Evolutionary conservation across 2,329 filamentous ascomycete genomes (phyloP).

Genomic region (Elsinoe arachidis): DNA sequence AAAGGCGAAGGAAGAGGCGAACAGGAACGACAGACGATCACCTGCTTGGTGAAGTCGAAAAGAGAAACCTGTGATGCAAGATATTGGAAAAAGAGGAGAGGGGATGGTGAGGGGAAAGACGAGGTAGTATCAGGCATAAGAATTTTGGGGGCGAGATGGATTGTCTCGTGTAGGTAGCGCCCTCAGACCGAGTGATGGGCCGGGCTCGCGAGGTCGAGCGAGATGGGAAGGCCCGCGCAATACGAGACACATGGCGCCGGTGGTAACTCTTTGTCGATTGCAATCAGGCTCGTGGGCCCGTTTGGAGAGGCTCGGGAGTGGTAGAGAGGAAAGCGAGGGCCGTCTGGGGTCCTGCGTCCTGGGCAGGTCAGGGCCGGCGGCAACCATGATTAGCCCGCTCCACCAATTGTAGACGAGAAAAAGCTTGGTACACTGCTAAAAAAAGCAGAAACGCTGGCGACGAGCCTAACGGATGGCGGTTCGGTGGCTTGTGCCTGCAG

Average conservation of each 20-base stretch:
- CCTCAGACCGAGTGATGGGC: constrained; percentile 7
- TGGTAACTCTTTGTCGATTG: background rate
- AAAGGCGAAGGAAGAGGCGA: constrained; percentile 1
- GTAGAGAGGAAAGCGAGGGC: constrained; percentile 9
- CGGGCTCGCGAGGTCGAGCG: background rate
- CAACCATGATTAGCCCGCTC: background rate
- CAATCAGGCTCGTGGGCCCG: background rate
- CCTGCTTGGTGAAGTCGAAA: background rate
- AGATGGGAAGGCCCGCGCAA: background rate
- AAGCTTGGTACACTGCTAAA: constrained; percentile 3
- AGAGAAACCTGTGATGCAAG: constrained; percentile 7
- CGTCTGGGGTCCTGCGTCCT: background rate
- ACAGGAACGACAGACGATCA: constrained; percentile 8
- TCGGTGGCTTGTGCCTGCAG: constrained; percentile 6
- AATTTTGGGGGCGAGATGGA: constrained; percentile 1
- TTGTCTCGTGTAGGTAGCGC: constrained; percentile 8
- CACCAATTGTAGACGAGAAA: constrained; percentile 5
- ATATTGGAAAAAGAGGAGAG: background rate
- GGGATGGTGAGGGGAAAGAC: background rate
- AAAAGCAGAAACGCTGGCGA: background rate
- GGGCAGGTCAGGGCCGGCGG: background rate
- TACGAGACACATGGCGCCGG: constrained; percentile 11
- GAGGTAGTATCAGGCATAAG: constrained; percentile 9
- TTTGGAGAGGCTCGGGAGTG: background rate
- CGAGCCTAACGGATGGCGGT: background rate